phyloP scores from a whole-genome alignment of 2,329 filamentous ascomycete genomes.

The Hirsutella thompsonii region DNA sequence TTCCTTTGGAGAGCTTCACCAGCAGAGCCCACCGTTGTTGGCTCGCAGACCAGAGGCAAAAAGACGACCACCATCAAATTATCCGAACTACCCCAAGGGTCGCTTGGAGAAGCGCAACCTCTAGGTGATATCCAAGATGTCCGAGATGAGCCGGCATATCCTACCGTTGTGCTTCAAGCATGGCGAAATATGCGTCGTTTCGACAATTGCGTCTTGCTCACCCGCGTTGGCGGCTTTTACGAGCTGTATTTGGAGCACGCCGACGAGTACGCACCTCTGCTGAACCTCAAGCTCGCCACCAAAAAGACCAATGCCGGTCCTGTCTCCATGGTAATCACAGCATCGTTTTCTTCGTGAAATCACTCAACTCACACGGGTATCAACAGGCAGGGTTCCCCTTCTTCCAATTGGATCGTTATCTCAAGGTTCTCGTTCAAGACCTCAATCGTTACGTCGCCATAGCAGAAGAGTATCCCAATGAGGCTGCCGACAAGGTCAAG shows the following conservation, averaged over 20 bases:
- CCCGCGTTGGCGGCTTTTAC: constrained; percentile 90
- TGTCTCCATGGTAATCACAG: constrained; percentile 63
- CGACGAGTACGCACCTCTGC: constrained; percentile 70
- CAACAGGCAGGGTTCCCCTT: constrained; percentile 78
- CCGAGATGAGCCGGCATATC: constrained; percentile 47
- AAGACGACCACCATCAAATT: constrained; percentile 30
- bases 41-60: constrained; percentile 29
- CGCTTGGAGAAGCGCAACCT: constrained; percentile 18
- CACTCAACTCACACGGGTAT: not conserved
- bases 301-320: constrained; percentile 68
- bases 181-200: constrained; percentile 84
- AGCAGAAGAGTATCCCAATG: constrained; percentile 80
- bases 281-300: constrained; percentile 75
- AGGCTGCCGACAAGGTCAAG: constrained; percentile 55
- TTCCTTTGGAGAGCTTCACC: too few species aligned
- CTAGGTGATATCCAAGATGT: constrained; percentile 17
- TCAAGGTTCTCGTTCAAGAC: constrained; percentile 89
- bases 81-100: constrained; percentile 44
- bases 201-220: constrained; percentile 80
- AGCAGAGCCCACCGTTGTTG: not conserved
- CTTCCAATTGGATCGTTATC: constrained; percentile 81
- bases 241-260: constrained; percentile 97
- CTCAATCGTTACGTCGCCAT: constrained; percentile 84
- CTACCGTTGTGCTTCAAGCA: constrained; percentile 80
- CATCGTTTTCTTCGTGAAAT: constrained; percentile 3